Percentiles rank a stretch among this genome's conserved stretches.
Evolutionary conservation across 2,329 filamentous ascomycete genomes (phyloP).

Genomic region (Aureobasidium sp.): DNA sequence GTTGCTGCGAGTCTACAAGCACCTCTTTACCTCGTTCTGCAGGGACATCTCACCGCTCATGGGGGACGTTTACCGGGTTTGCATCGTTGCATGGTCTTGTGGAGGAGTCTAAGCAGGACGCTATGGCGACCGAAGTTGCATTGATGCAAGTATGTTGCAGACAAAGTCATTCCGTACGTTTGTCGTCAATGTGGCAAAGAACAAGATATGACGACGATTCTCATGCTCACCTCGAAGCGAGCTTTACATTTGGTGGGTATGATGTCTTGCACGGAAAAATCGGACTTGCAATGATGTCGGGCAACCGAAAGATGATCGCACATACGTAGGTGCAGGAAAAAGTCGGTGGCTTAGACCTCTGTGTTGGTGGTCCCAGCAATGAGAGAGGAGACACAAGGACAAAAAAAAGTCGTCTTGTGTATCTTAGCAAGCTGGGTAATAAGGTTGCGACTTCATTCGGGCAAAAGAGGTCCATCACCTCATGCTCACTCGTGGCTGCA

Average conservation of each 20-base stretch:
- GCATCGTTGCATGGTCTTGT: conserved; percentile 8
- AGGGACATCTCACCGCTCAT: conserved; percentile 12
- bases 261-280: not conserved
- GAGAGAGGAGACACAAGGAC: not conserved
- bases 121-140: not conserved
- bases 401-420: not conserved
- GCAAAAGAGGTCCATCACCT: not conserved
- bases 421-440: not conserved
- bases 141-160: not conserved
- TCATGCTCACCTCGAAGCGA: not conserved
- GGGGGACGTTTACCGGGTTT: conserved; percentile 9
- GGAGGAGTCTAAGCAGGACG: conserved; percentile 1
- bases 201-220: not conserved
- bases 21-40: not conserved
- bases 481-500: conserved; percentile 10
- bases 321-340: not conserved
- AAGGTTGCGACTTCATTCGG: not conserved
- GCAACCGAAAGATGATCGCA: not conserved
- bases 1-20: not conserved
- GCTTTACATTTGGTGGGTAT: not conserved
- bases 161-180: not conserved
- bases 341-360: not conserved
- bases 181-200: not conserved
- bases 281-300: not conserved
- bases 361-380: not conserved